Conservation (phyloP, 139 green algal genomes). For the Picochlorum sp. region DNA sequence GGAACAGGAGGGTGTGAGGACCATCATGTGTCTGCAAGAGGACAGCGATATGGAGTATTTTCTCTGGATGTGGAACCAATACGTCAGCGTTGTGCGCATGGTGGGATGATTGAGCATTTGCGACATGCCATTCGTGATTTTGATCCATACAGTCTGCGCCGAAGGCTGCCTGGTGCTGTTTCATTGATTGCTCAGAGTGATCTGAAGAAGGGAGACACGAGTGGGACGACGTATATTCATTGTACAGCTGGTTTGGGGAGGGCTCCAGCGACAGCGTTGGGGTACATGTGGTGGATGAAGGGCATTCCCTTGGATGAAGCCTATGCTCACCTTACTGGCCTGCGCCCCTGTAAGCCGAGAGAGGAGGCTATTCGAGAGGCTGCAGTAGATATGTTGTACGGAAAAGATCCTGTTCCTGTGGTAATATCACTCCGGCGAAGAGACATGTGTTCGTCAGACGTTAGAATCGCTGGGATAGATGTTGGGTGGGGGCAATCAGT, state of each 20-base stretch:
- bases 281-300: conserved; percentile 85
- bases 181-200: conserved; percentile 28
- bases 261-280: conserved; percentile 78
- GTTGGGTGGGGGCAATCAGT: conserved; percentile 80
- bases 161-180: conserved; percentile 47
- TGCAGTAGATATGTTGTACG: conserved; percentile 73
- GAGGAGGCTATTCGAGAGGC: conserved; percentile 65
- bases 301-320: conserved; percentile 58
- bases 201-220: conserved; percentile 3
- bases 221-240: conserved; percentile 83
- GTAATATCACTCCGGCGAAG: conserved; percentile 33
- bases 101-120: conserved; percentile 63
- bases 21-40: conserved; percentile 81
- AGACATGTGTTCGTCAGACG: conserved; percentile 15
- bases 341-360: conserved; percentile 51
- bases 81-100: conserved; percentile 34
- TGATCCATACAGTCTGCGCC: conserved; percentile 74
- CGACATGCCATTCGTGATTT: conserved; percentile 71
- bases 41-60: conserved; percentile 82
- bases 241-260: conserved; percentile 91
- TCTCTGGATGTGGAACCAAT: conserved; percentile 68
- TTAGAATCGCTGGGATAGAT: conserved; percentile 82
- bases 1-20: conserved; percentile 55
- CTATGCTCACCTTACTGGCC: conserved; percentile 34
- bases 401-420: conserved; percentile 27